A percentile compares a stretch with the other conserved stretches of the same genome.
Conservation (phyloP, 75 land plant genomes). For the Pseudotsuga menziesii region DNA sequence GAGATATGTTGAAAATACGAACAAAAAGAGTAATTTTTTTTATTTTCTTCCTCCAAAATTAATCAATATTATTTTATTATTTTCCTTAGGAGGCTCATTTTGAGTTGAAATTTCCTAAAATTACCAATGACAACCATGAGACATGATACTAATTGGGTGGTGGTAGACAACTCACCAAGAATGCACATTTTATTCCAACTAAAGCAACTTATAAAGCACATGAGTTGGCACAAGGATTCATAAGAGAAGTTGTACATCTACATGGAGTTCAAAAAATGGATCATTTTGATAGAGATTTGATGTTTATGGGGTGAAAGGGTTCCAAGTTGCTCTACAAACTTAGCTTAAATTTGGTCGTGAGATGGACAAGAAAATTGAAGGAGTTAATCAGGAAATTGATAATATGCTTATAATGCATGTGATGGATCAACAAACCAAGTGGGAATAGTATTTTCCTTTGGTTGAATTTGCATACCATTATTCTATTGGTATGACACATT, state of each 20-base stretch:
- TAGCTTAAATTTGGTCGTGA: not conserved
- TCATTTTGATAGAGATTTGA: not conserved
- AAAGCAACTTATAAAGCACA: too few relatives aligned
- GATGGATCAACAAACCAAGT: not conserved
- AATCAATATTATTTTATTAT: too few relatives aligned
- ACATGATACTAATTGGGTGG: not conserved
- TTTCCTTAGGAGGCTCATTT: too few relatives aligned
- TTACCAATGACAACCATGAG: not conserved
- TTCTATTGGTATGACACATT: not conserved
- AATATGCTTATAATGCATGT: not conserved
- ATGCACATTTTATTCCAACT: not conserved
- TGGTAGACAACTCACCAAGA: not conserved
- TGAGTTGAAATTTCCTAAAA: too few relatives aligned
- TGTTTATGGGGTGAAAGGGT: too few relatives aligned
- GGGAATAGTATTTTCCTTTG: too few relatives aligned
- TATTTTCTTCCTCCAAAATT: too few relatives aligned
- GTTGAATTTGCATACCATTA: not conserved
- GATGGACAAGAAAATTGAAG: too few relatives aligned
- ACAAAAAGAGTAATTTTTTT: too few relatives aligned
- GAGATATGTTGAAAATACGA: too few relatives aligned
- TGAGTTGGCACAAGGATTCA: not conserved
- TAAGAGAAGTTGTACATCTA: not conserved
- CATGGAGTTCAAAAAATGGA: not conserved
- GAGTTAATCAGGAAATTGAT: not conserved
- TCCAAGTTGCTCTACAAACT: not conserved